A percentile compares a stretch with the other conserved stretches of the same genome.
Evolutionary conservation across 177 flowering plant species (phyloP).

Genomic region (Tripterygium wilfordii): DNA sequence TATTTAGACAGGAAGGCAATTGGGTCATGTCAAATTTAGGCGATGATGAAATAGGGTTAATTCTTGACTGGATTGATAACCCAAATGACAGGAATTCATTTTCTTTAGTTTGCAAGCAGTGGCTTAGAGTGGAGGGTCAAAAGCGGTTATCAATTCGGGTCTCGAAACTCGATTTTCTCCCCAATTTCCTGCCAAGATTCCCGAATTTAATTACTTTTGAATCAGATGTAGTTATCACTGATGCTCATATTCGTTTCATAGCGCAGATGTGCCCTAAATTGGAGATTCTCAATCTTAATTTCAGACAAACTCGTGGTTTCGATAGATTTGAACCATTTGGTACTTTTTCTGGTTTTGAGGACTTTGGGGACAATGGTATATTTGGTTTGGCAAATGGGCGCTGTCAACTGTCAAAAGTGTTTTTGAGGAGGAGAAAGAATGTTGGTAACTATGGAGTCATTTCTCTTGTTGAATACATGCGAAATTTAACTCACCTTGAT

Average conservation of each 20-base stretch:
- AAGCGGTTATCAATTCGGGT: conserved; percentile 14
- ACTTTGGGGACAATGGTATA: conserved; percentile 18
- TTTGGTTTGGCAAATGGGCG: conserved; percentile 17
- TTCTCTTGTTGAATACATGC: conserved; percentile 7
- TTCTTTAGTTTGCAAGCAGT: conserved; percentile 24
- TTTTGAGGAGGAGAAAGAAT: conserved; percentile 17
- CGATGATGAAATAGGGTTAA: conserved; percentile 22
- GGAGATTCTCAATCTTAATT: conserved; percentile 13
- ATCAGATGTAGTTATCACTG: conserved; percentile 5
- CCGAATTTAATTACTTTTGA: conserved; percentile 20
- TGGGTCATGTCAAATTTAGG: conserved; percentile 19
- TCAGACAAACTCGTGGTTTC: background rate
- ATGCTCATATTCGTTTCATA: conserved; percentile 16
- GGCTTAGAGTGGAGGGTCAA: conserved; percentile 24
- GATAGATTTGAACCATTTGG: conserved; percentile 5
- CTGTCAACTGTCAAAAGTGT: conserved; percentile 6
- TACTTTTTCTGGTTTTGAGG: background rate
- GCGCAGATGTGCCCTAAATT: conserved; percentile 22
- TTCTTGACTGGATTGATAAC: conserved; percentile 8
- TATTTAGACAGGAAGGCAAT: no score
- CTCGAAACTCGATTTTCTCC: conserved; percentile 12
- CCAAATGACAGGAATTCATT: conserved; percentile 14
- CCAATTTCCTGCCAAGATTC: conserved; percentile 20
- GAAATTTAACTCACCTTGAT: conserved; percentile 8
- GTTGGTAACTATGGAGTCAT: conserved; percentile 20